Evolutionary conservation across 352 stramenopile species (phyloP).

Genomic region (Globisporangium acanthophoron): DNA sequence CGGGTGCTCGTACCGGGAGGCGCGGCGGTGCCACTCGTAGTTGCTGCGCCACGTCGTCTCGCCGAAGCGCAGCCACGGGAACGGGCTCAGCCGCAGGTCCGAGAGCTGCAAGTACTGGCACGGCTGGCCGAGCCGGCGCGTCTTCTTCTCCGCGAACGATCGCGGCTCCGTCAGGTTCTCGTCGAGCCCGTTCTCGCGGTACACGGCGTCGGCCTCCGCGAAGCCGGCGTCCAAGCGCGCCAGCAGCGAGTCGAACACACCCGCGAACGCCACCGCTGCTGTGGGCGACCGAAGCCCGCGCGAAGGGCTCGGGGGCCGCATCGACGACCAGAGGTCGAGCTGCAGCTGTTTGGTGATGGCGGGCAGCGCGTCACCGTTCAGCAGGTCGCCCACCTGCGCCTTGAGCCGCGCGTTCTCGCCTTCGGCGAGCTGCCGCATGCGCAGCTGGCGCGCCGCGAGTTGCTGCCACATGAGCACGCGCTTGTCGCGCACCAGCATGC

Average conservation of each 20-base stretch:
- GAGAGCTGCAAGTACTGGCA: constrained; percentile 7
- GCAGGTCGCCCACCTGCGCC: neutral
- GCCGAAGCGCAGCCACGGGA: neutral
- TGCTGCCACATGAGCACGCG: constrained; percentile 6
- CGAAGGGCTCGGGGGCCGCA: neutral
- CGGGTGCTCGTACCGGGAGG: neutral
- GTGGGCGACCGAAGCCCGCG: neutral
- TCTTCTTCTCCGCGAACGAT: constrained; percentile 10
- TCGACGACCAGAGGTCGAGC: neutral
- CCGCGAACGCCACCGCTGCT: neutral
- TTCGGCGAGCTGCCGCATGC: constrained; percentile 1
- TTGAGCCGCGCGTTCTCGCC: constrained; percentile 7
- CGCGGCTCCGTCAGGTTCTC: constrained; percentile 3
- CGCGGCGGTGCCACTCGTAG: neutral
- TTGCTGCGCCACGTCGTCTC: constrained; percentile 3
- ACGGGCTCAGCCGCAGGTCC: constrained; percentile 4
- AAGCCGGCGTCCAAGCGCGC: constrained; percentile 1
- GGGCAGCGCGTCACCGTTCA: neutral
- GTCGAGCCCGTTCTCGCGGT: constrained; percentile 9
- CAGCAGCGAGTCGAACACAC: constrained; percentile 3
- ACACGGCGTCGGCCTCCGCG: constrained; percentile 4
- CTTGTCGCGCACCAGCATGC: constrained; percentile 2
- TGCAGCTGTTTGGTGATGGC: neutral
- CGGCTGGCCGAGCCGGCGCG: neutral
- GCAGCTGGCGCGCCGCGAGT: constrained; percentile 5